Evolutionary conservation across 352 stramenopile species (phyloP), one percentile per base, ranked within the genome.

Genomic region (Phytophthora sp.): DNA sequence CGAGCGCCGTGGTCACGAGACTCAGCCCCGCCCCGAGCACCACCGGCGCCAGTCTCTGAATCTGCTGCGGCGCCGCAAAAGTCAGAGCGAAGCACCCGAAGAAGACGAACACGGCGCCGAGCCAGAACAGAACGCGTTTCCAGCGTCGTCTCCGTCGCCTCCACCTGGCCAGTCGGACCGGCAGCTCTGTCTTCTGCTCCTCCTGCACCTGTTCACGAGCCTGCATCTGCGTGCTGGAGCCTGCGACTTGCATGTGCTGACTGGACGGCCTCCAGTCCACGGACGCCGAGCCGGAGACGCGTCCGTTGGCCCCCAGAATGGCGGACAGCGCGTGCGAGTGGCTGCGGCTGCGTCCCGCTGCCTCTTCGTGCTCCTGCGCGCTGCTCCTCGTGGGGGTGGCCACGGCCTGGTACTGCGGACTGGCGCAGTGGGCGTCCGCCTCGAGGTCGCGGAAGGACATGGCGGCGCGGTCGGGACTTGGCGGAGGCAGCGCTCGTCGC

Each of bases 1-100:
- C 77, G 28, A 84, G 43, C 17, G 86, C 49, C 26, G 76, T 73
- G 37, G 79, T 77, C 5, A 83, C 12, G 4, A 89, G 74, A 66
- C 76, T 89, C 13, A 91, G 57, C 12, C 73, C 38, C 24, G 76
- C 68, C 1, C 82, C 82, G 2, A 87, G 44, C 3, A 84, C 76
- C 2, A 83, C 66, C 0, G 79, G 77, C 4, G 76, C 77, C 13
- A 89, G 66, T 0, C 54, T 62, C 34, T 79, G 71, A 13, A 81
- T 52, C 1, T 72, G 53, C 12, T 39, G 32, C 1, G 82, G 77
- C 5, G 80, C 54, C n/a, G 69, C 54, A 32, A 86, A 88, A 41
- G 55, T 74, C 12, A 87, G 49, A 12, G 60, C 67, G 52, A 87
- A 89, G 39, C 67, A 76, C 7, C 64, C 70, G 1, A 72, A 20